phyloP scores from a whole-genome alignment of 2,329 filamentous ascomycete genomes.

The Xylariaceae sp. region DNA sequence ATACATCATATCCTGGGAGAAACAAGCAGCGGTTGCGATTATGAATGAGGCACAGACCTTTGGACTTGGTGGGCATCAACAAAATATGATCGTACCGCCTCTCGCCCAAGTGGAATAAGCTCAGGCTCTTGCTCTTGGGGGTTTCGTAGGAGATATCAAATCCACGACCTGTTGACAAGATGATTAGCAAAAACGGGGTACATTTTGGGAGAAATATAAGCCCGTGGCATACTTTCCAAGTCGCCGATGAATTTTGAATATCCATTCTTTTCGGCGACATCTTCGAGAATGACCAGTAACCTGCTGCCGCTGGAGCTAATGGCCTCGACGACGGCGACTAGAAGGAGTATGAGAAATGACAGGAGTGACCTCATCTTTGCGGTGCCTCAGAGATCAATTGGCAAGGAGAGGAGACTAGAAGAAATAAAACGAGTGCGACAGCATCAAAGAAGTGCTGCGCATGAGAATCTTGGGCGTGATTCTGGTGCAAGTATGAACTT shows the following conservation, averaged over 20 bases:
- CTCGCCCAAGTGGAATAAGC: slow-evolving; percentile 80
- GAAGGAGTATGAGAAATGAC: slow-evolving; percentile 62
- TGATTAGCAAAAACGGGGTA: slow-evolving; percentile 7
- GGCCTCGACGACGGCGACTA: slow-evolving; percentile 64
- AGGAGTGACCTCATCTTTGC: slow-evolving; percentile 67
- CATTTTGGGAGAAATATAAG: background rate
- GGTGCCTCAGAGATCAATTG: slow-evolving; percentile 16
- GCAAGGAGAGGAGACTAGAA: slow-evolving; percentile 12
- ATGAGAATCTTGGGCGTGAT: slow-evolving; percentile 17
- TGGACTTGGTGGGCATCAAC: slow-evolving; percentile 81
- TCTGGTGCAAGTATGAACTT: background rate
- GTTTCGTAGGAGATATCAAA: slow-evolving; percentile 77
- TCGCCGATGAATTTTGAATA: slow-evolving; percentile 80
- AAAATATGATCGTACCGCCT: slow-evolving; percentile 86
- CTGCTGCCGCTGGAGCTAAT: slow-evolving; percentile 73
- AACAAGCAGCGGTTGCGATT: background rate
- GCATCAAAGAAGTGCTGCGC: slow-evolving; percentile 21
- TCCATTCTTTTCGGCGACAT: slow-evolving; percentile 69
- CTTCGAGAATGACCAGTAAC: slow-evolving; percentile 81
- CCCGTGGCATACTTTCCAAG: slow-evolving; percentile 53
- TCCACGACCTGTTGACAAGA: slow-evolving; percentile 59
- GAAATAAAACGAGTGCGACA: slow-evolving; percentile 15
- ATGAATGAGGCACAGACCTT: slow-evolving; percentile 52
- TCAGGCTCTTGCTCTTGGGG: slow-evolving; percentile 70
- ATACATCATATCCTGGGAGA: background rate